phyloP scores from a whole-genome alignment of 805 yeast species.

The Teunomyces funiuensis region DNA sequence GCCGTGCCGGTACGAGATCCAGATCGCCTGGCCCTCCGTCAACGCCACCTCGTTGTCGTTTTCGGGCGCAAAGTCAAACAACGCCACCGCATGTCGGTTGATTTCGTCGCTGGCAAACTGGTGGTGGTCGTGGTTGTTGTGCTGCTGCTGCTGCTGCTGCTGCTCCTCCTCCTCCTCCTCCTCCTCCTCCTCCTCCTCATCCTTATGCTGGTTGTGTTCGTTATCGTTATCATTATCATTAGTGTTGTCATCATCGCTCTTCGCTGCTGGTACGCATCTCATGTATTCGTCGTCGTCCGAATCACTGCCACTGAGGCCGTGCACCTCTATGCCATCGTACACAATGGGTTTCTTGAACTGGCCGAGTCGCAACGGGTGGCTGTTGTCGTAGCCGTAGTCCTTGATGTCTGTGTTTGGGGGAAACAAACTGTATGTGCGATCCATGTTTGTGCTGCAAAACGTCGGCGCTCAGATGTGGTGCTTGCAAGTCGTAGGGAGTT shows the following conservation, averaged over 20 bases:
- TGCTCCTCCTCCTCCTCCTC: too few relatives aligned
- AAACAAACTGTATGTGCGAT: slow-evolving; percentile 5
- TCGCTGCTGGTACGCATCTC: too few relatives aligned
- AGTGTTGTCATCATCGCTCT: background rate
- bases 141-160: too few relatives aligned
- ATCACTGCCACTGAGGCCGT: slow-evolving; percentile 7
- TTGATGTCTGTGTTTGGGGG: slow-evolving; percentile 21
- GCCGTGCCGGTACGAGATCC: slow-evolving; percentile 89
- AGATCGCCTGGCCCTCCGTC: slow-evolving; percentile 76
- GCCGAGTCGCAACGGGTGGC: slow-evolving; percentile 21
- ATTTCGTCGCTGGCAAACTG: slow-evolving; percentile 31
- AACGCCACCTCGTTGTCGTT: slow-evolving; percentile 88
- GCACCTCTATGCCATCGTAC: slow-evolving; percentile 13
- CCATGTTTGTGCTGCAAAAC: background rate
- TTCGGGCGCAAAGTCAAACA: slow-evolving; percentile 89
- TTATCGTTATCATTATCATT: slow-evolving; percentile 8
- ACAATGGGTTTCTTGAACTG: slow-evolving; percentile 16
- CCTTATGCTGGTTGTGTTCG: slow-evolving; percentile 4
- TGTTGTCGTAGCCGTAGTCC: slow-evolving; percentile 23
- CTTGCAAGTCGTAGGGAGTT: too few relatives aligned
- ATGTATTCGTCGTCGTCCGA: slow-evolving; percentile 8
- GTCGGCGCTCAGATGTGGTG: too few relatives aligned
- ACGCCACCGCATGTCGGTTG: slow-evolving; percentile 69
- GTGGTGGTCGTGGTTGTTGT: background rate
- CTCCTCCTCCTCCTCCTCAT: too few relatives aligned